Base-by-base conservation (phyloP, 352 stramenopile species). In the Elongisporangium anandrum region DNA sequence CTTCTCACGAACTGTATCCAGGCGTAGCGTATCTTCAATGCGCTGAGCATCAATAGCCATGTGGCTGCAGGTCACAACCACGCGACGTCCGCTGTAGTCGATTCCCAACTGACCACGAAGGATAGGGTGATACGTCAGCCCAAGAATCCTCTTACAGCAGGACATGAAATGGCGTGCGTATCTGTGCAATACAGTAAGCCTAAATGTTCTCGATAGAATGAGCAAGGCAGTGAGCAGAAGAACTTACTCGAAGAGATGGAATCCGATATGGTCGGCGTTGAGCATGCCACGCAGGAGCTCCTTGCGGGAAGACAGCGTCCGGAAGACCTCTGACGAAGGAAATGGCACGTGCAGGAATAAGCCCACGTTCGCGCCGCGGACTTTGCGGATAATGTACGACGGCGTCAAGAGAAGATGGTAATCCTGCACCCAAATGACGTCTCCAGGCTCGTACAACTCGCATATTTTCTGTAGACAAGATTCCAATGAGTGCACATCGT, bases 281-380 rank as follows among this genome's bases (percentile, higher is more conserved):
- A 98, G 71, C 72, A 98, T 94, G 9, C 87, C 90, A 51, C 90
- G 68, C 24, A 98, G 68, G 17, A 98, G 75, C 61, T 96, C 87
- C 56, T 96, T 96, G 19, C 92, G 73, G 64, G 93, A 92, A 8
- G 94, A 98, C 0, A 99, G 74, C 5, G 96, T 98, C 22, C 96
- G 81, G 68, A 99, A 99, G 6, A 99, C 98, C 70, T 99, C 97
- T 0, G 92, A 98, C 24, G 90, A 98, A 22, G 97, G 97, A 66
- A 99, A 99, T 21, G 97, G 97, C 19, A 98, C 97, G 75, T 99
- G 97, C 13, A 99, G 71, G 66, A 99, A 99, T 22, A 99, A 82
- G 7, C 96, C 97, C 50, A 99, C 90, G 68, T 98, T 97, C 21
- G 77, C 72, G 38, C 84, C 86, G 52, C 97, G 84, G 1, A 94